Evolutionary conservation across 1,284 basidiomycete genomes (phyloP).

Genomic region (Trichosporon sp.): DNA sequence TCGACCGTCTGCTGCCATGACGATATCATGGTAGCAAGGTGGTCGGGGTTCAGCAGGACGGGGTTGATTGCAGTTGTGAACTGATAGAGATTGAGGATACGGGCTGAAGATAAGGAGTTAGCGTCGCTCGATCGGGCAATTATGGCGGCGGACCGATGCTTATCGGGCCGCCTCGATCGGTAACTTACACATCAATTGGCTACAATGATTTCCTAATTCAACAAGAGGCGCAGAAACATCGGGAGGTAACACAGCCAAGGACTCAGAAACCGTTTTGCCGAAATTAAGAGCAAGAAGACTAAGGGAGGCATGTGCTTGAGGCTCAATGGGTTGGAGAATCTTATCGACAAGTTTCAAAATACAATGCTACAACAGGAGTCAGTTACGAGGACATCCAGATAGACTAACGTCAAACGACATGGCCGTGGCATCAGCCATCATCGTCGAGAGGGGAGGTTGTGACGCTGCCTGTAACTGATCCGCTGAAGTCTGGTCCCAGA

Average conservation of each 20-base stretch:
- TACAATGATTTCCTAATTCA: constrained; percentile 29
- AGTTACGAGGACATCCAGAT: constrained; percentile 1
- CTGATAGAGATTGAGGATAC: constrained; percentile 36
- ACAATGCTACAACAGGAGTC: constrained; percentile 23
- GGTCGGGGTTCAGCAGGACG: constrained; percentile 28
- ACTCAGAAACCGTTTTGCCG: constrained; percentile 29
- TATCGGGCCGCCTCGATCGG: background rate
- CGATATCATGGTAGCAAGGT: constrained; percentile 26
- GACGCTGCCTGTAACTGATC: constrained; percentile 19
- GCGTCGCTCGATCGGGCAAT: background rate
- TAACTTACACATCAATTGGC: constrained; percentile 26
- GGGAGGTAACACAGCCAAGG: constrained; percentile 15
- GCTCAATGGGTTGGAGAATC: constrained; percentile 20
- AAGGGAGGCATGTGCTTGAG: constrained; percentile 18
- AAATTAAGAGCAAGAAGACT: constrained; percentile 27
- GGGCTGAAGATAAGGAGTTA: constrained; percentile 18
- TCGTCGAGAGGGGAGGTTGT: constrained; percentile 16
- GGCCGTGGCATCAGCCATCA: constrained; percentile 17
- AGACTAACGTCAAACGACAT: constrained; percentile 14
- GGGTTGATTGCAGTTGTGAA: constrained; percentile 30
- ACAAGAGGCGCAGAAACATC: constrained; percentile 29
- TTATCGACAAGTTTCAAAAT: constrained; percentile 26
- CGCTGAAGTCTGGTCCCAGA: constrained; percentile 28
- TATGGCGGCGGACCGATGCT: background rate
- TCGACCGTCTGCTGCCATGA: constrained; percentile 35